Evolutionary conservation across 2,329 filamentous ascomycete species (phyloP), one percentile per base, ranked within the genome.

Genomic region (Xylariaceae sp.): DNA sequence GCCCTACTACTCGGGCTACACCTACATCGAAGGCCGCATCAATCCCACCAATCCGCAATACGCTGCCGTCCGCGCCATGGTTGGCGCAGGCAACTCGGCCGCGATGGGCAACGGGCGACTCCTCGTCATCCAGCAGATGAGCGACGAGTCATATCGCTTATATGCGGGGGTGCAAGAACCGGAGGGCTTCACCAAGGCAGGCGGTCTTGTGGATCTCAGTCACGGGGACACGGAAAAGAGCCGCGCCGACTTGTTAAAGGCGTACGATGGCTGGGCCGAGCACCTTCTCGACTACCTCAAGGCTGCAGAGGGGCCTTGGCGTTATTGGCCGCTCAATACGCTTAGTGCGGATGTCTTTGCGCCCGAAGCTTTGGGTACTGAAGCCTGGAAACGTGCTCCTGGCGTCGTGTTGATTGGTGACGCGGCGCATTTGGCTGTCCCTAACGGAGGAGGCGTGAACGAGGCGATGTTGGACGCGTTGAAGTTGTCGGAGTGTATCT

Each of bases 371-470:
- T 22, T 23, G 17, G 27, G 6, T 2, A n/a, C n/a, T n/a, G 27
- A 21, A 17, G 19, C 23, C 5, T 52, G 51, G 51, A 29, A 8
- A 16, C 44, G 21, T n/a, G 39, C 23, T 2, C 49, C 49, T 1
- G 49, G 51, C 16, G 40, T 54, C 21, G 35, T 44, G 7, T 36
- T 54, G 12, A 21, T 49, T 4, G 51, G 51, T n/a, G 51, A 54
- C 22, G 48, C 51, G 10, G 51, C 51, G 10, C 51, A 54, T 21
- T 17, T 54, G 1, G 21, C 38, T 16, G 27, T 50, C 0, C 51
- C 51, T 2, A 49, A 45, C 7, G 51, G 51, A 19, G 51, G 48
- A 35, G 51, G 51, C 1, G 51, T 52, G 0, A 54, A 54, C 7
- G 3, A 25, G 0, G 51, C 51, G 6, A 52, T 54, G 51, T 19